Base-by-base conservation (phyloP, 805 yeast species). In the Danielia oregonensis region DNA sequence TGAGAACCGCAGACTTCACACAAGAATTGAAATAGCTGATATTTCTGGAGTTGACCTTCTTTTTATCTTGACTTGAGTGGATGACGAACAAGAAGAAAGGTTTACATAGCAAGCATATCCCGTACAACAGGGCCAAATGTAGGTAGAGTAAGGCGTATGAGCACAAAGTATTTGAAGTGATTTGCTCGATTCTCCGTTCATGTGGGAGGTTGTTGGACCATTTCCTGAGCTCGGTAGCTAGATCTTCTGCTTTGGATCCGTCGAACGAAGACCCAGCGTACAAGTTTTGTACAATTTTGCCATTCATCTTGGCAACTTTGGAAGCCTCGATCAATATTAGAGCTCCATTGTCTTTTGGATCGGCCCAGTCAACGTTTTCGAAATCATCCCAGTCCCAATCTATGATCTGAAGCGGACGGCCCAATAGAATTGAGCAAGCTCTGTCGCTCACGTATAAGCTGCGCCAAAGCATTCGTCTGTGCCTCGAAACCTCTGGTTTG, bases 321-420 rank as follows among this genome's bases (percentile, higher is more conserved):
- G 24, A 21, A 8, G 11, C 11, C 11, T 21, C 24, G 10, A 21
- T 11, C 24, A 21, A 21, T 8, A 8, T 8, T 8, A 21, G 11
- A 8, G 24, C 8, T 11, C 11, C 11, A 11, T 21, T 21, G 24
- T 21, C 24, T 21, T 21, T 11, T 21, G 24, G 24, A 11, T 21
- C 24, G 10, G 11, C 8, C 24, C 24, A 21, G 10, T 8, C 8
- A 8, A 21, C 8, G 24, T 21, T 11, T 8, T 26, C 24, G 13
- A 17, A 10, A 21, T 39, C 39, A 13, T 32, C 39, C 43, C 43
- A 39, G 17, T 39, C 43, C 19, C 26, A 27, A 30, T 39, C 38
- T 19, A 24, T 29, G 19, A 39, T 35, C 9, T 29, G 11, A 12
- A 31, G 29, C 9, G 43, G 43, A 6, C 43, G 17, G 11, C 43